Evolutionary conservation across 805 yeast genomes (phyloP).

Genomic region (Suhomyces emberorum): DNA sequence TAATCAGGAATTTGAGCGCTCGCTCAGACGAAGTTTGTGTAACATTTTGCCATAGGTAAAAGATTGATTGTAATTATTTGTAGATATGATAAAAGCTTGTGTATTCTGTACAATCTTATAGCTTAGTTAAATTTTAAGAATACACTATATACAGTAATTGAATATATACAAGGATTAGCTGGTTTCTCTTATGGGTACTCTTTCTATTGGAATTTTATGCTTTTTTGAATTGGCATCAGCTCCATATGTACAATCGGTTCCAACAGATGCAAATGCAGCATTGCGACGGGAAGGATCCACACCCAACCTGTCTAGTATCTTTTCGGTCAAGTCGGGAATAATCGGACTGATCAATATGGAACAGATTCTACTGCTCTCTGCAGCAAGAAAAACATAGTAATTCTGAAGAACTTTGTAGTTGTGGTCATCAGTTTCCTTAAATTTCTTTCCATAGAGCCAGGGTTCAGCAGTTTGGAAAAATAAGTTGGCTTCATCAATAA

Average conservation of each 20-base stretch:
- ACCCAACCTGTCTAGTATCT: constrained; percentile 59
- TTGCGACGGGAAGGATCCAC: constrained; percentile 46
- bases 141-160: neutral
- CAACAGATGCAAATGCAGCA: constrained; percentile 45
- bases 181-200: constrained; percentile 16
- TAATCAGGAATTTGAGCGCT: too few species aligned
- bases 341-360: constrained; percentile 70
- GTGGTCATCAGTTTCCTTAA: constrained; percentile 17
- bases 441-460: constrained; percentile 52
- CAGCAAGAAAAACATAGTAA: constrained; percentile 56
- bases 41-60: too few species aligned
- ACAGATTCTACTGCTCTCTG: constrained; percentile 67
- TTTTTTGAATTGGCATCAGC: constrained; percentile 43
- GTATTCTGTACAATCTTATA: too few species aligned
- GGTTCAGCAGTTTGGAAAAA: constrained; percentile 72
- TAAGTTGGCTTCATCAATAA: constrained; percentile 57
- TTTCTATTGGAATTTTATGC: constrained; percentile 50
- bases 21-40: too few species aligned
- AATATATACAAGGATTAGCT: neutral
- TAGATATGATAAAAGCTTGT: too few species aligned
- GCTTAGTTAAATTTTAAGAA: too few species aligned
- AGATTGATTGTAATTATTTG: too few species aligned
- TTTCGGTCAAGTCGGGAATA: constrained; percentile 60
- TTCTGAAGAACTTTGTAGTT: constrained; percentile 30
- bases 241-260: constrained; percentile 64